These are phyloP conservation scores for Septoria linicola DNA, from an alignment of 2,329 filamentous ascomycete genomes.

Conservation along the genomic window DNA sequence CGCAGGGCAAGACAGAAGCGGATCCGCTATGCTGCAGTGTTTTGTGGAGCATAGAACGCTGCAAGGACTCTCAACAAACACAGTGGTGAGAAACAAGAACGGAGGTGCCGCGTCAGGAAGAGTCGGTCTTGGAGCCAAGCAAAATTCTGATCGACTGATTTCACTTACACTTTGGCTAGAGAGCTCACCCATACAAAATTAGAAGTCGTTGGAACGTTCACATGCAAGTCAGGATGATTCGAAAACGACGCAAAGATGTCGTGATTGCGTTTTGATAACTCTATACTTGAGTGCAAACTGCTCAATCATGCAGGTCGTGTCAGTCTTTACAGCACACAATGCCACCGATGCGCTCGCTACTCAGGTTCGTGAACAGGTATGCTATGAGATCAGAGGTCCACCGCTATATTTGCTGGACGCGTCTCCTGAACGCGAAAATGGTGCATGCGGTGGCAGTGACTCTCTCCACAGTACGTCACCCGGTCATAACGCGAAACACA, in stretches of 20 bases:
- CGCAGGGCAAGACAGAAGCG: too few relatives aligned
- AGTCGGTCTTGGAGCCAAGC: not conserved
- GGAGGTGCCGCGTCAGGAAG: not conserved
- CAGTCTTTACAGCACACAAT: not conserved
- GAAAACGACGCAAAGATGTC: not conserved
- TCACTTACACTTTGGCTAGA: not conserved
- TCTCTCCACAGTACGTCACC: not conserved
- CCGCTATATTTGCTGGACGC: constrained; percentile 3
- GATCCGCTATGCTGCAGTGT: too few relatives aligned
- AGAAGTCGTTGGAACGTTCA: not conserved
- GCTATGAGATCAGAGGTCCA: constrained; percentile 1
- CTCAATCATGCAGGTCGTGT: too few relatives aligned
- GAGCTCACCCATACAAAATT: constrained; percentile 4
- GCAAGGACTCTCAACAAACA: too few relatives aligned
- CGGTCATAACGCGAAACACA: not conserved
- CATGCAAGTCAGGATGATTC: too few relatives aligned
- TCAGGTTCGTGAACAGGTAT: constrained; percentile 2
- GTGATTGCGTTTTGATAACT: not conserved
- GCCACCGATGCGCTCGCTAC: not conserved
- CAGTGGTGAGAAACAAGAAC: too few relatives aligned
- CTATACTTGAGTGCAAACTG: too few relatives aligned
- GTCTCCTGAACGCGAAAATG: not conserved
- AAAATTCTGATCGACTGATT: constrained; percentile 9
- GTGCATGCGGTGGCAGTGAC: constrained; percentile 6
- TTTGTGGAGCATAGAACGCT: too few relatives aligned